Evolutionary conservation across 1,284 basidiomycete genomes (phyloP).

Genomic region (Lentinus polychrous): DNA sequence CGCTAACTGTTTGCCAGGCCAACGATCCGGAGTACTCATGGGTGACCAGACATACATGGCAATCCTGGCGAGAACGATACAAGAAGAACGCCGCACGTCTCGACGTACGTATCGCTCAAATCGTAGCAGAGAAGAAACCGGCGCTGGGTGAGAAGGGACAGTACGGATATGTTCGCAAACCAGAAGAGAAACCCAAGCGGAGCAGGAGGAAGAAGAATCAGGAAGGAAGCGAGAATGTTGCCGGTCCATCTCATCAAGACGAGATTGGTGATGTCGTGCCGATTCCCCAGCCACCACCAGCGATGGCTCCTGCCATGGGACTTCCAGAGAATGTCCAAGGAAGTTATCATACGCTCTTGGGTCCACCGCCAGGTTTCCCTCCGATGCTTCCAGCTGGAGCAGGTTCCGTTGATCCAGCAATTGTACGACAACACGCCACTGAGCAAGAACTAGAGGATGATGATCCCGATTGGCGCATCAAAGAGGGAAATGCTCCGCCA

Average conservation of each 20-base stretch:
- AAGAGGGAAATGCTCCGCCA: conserved; percentile 51
- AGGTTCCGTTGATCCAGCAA: conserved; percentile 16
- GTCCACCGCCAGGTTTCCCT: conserved; percentile 13
- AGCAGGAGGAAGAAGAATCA: conserved; percentile 37
- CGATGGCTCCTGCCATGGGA: conserved; percentile 10
- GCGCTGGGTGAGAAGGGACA: conserved; percentile 65
- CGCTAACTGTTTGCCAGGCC: conserved; percentile 28
- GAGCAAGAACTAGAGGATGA: conserved; percentile 49
- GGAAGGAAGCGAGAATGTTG: conserved; percentile 4
- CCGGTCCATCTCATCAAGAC: conserved; percentile 15
- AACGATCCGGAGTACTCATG: conserved; percentile 64
- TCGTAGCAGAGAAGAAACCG: conserved; percentile 63
- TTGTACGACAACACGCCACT: conserved; percentile 22
- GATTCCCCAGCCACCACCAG: conserved; percentile 14
- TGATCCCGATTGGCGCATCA: conserved; percentile 55
- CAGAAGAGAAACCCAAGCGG: conserved; percentile 58
- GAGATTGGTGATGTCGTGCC: conserved; percentile 13
- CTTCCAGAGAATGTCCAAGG: neutral
- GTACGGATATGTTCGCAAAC: conserved; percentile 67
- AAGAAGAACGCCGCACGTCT: conserved; percentile 70
- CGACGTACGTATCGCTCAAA: conserved; percentile 51
- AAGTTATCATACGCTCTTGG: neutral
- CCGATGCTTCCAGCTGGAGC: conserved; percentile 15
- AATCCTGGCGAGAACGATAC: conserved; percentile 80
- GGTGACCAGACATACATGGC: conserved; percentile 80